Conservation (phyloP, 768 basidiomycete species). For the Macrolepiota albuminosa region DNA sequence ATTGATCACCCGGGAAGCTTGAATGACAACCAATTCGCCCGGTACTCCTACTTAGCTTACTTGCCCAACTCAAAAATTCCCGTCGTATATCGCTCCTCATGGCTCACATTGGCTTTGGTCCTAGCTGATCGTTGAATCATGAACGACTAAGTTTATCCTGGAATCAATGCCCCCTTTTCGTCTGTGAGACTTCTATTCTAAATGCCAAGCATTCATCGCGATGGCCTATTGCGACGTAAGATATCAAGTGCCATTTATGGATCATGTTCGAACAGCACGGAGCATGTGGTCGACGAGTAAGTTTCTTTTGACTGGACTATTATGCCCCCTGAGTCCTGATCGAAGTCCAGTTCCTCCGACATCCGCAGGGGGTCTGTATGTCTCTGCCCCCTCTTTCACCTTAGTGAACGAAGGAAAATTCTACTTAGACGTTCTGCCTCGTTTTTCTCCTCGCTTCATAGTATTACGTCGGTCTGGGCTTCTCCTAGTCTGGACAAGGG, state of each 20-base stretch:
- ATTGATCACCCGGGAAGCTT: neutral
- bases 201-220: constrained; percentile 1
- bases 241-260: neutral
- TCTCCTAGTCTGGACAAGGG: neutral
- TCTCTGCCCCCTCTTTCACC: neutral
- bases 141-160: neutral
- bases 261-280: neutral
- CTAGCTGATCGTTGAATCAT: neutral
- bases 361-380: neutral
- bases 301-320: neutral
- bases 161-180: neutral
- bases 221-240: neutral
- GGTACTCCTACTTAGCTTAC: neutral
- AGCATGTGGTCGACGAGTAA: neutral
- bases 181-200: neutral
- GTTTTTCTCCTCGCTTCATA: neutral
- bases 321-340: neutral
- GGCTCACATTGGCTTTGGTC: neutral
- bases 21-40: neutral
- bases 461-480: neutral
- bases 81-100: neutral
- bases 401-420: neutral
- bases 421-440: neutral
- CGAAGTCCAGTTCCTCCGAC: neutral
- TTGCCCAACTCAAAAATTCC: neutral